Percentiles rank a stretch among this genome's conserved stretches.
phyloP scores from a whole-genome alignment of 352 stramenopile species.

The Phytophthora niederhauseri region DNA sequence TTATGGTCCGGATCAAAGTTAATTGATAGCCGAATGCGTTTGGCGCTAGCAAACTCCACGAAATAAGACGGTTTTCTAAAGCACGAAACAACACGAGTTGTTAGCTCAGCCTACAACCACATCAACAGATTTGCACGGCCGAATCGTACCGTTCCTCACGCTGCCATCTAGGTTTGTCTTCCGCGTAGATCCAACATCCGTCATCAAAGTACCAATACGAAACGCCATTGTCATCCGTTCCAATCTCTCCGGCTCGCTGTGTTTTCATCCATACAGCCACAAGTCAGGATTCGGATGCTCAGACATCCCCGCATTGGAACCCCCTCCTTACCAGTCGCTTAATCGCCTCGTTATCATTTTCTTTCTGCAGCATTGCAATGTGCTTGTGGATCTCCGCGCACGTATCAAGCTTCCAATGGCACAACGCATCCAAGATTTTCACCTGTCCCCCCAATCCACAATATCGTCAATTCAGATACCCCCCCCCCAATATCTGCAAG shows the following conservation, averaged over 20 bases:
- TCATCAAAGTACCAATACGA: slow-evolving; percentile 91
- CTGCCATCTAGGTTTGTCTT: slow-evolving; percentile 76
- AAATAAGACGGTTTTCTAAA: slow-evolving; percentile 53
- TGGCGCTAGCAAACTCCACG: slow-evolving; percentile 77
- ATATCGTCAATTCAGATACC: slow-evolving; percentile 5
- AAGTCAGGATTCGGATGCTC: slow-evolving; percentile 9
- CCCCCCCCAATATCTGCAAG: neutral
- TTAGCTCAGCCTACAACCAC: slow-evolving; percentile 4
- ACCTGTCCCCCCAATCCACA: slow-evolving; percentile 39
- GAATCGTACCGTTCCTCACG: slow-evolving; percentile 38
- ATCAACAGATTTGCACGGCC: neutral
- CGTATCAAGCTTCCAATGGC: slow-evolving; percentile 83
- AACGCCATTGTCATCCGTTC: slow-evolving; percentile 72
- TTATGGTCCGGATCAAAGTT: slow-evolving; percentile 63
- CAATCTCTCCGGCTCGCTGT: slow-evolving; percentile 69
- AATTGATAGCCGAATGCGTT: slow-evolving; percentile 79
- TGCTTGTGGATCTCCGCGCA: slow-evolving; percentile 81
- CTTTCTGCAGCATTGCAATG: slow-evolving; percentile 68
- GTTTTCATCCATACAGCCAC: slow-evolving; percentile 10
- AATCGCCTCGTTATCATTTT: slow-evolving; percentile 62
- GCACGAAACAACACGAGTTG: neutral
- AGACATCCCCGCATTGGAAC: neutral
- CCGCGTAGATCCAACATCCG: slow-evolving; percentile 85
- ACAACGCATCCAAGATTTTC: slow-evolving; percentile 80
- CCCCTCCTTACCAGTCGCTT: slow-evolving; percentile 56